Percentiles rank a stretch among this genome's conserved stretches.
phyloP scores from a whole-genome alignment of 208 protist genomes.

The Leptomonas seymouri region DNA sequence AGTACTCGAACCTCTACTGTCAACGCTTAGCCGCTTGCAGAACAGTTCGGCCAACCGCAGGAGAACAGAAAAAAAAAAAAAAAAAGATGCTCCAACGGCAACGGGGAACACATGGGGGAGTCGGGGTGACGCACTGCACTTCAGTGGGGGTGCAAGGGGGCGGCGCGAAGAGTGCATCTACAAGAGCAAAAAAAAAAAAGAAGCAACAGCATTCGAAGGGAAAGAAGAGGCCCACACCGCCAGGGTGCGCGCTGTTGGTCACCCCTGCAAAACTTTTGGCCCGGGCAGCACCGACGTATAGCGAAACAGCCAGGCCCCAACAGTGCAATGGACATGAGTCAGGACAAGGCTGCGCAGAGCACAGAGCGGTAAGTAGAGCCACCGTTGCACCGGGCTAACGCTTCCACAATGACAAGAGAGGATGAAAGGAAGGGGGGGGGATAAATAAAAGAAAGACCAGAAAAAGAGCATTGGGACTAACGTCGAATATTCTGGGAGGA shows the following conservation, averaged over 20 bases:
- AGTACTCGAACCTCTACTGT: no score
- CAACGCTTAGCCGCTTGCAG: no score
- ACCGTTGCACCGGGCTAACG: not conserved
- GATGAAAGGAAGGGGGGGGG: not conserved
- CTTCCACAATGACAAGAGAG: not conserved
- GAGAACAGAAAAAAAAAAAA: conserved; percentile 2
- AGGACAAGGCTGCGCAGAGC: not conserved
- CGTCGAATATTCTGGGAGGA: not conserved
- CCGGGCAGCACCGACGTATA: no score
- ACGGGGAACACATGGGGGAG: not conserved
- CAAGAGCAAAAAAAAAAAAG: not conserved
- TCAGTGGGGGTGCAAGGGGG: no score
- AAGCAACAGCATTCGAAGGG: not conserved
- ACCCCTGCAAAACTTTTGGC: no score
- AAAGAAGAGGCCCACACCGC: no score
- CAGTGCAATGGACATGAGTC: not conserved
- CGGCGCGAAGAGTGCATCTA: no score
- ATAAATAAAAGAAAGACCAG: conserved; percentile 2
- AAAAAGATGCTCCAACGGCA: not conserved
- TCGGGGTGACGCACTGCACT: no score
- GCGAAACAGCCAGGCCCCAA: no score
- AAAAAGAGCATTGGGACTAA: not conserved
- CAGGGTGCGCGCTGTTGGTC: no score
- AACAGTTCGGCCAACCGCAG: no score
- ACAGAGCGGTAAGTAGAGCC: not conserved